phyloP scores from a whole-genome alignment of 352 stramenopile species.

The Aphanomyces stellatus region DNA sequence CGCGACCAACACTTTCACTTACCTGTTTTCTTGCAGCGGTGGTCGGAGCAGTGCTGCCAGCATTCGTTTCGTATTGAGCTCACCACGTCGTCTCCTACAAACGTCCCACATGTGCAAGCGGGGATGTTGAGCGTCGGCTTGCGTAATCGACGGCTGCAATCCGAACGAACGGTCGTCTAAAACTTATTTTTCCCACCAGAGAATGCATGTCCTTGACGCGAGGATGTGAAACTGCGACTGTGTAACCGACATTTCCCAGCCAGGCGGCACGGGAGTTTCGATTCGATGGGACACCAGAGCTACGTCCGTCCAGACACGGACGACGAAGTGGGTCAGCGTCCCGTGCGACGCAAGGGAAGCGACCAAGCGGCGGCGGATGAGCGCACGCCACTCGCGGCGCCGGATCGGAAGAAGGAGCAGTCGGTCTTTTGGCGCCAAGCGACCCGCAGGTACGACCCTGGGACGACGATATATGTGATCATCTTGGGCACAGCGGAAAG shows the following conservation, averaged over 20 bases:
- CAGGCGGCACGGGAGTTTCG: background rate
- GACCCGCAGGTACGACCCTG: background rate
- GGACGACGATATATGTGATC: background rate
- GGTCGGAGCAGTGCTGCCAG: too few relatives aligned
- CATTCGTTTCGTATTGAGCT: too few relatives aligned
- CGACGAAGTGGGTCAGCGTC: background rate
- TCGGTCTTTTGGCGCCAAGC: background rate
- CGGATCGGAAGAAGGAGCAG: background rate
- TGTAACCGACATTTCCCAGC: background rate
- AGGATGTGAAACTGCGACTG: too few relatives aligned
- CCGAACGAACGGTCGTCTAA: too few relatives aligned
- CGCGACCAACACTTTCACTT: too few relatives aligned
- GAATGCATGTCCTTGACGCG: too few relatives aligned
- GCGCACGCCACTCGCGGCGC: background rate
- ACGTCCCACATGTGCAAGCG: too few relatives aligned
- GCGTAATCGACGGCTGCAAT: too few relatives aligned
- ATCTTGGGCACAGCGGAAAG: background rate
- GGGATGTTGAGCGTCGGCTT: too few relatives aligned
- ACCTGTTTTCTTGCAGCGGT: too few relatives aligned
- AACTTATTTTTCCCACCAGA: too few relatives aligned
- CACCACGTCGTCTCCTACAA: too few relatives aligned
- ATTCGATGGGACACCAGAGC: background rate
- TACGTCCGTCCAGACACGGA: background rate
- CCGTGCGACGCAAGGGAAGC: conserved; percentile 10
- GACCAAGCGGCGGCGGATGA: background rate